Base-by-base conservation (phyloP, 2,329 filamentous ascomycete species). In the Alternaria incomplexa region DNA sequence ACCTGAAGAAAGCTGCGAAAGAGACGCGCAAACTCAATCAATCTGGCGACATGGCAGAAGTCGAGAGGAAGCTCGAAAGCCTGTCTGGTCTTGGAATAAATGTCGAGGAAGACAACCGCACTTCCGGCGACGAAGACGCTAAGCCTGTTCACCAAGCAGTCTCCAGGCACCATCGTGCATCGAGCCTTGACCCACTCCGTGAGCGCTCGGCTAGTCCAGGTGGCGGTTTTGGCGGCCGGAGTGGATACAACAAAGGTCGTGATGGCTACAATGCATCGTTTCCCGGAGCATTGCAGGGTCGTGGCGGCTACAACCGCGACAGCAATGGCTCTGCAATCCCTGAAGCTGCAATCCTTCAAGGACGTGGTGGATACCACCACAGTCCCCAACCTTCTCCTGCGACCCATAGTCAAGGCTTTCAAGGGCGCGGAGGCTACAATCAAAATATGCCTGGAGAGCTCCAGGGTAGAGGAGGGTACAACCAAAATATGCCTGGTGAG, bases 1-100 rank as follows among this genome's bases (percentile, higher is more conserved):
- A 81, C 15, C 71, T 81, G 58, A 81, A 79, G 65, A 81, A 79
- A 52, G 73, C 75, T 7, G 73, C 71, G 8, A 80, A 76, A 60
- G 67, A 74, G 11, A 69, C 70, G 1, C 70, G 69, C 28, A 70
- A 61, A 53, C 70, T 73, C 57, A 73, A 71, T 20, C 66, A 63
- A 17, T 23, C 61, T 3, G 62, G 66, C 10, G 73, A 76, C 1
- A 65, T 78, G 44, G 68, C 63, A 28, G 75, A 79, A 36, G 67
- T 78, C 1, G 63, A 73, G 36, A 70, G 61, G 40, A 76, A 67
- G 36, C 63, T 78, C 4, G 70, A 75, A 22, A 73, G 73, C 17
- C 53, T 79, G 2, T 67, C 68, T 26, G 77, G 75, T 6, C 72
- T 80, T 6, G 78, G 78, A 8, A 80, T 79, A 55, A 72, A 74